Conservation (phyloP, 495 filamentous ascomycete genomes). For the Podospora pseudocomata region DNA sequence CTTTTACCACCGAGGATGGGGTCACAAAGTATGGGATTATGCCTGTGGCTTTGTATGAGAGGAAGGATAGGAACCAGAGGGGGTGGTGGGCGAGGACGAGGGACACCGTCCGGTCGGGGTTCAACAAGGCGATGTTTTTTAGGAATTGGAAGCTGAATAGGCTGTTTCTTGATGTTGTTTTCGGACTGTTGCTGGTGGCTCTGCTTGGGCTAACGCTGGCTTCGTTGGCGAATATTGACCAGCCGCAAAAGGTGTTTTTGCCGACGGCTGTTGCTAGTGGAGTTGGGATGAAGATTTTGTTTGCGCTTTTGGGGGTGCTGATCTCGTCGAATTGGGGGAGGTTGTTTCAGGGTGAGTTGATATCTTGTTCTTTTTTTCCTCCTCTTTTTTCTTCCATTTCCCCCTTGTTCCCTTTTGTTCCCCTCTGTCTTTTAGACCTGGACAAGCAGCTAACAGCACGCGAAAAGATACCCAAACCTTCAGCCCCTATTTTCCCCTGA, state of each 20-base stretch:
- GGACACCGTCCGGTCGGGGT: not conserved
- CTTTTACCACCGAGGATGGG: constrained; percentile 19
- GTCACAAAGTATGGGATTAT: constrained; percentile 27
- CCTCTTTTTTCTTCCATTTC: not conserved
- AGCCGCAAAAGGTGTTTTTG: constrained; percentile 17
- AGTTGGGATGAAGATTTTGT: constrained; percentile 20
- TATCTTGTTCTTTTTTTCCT: not conserved
- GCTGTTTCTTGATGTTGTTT: constrained; percentile 17
- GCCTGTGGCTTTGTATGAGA: constrained; percentile 17
- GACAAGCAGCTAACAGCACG: not conserved
- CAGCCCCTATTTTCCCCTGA: constrained; percentile 20
- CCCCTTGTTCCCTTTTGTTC: not conserved
- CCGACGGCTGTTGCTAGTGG: constrained; percentile 8
- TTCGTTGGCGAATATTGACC: constrained; percentile 17
- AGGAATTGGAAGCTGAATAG: constrained; percentile 19
- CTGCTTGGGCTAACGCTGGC: constrained; percentile 23
- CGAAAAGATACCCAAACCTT: constrained; percentile 22
- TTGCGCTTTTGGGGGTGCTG: constrained; percentile 20
- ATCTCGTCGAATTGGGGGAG: constrained; percentile 24
- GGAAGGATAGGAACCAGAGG: constrained; percentile 9
- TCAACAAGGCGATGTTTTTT: not conserved
- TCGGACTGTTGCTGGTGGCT: constrained; percentile 15
- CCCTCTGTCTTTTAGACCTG: not conserved
- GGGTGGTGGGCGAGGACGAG: not conserved
- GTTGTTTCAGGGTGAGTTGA: constrained; percentile 17